Evolutionary conservation across 2,329 filamentous ascomycete genomes (phyloP).

Genomic region (Ophiostoma angusticollis): DNA sequence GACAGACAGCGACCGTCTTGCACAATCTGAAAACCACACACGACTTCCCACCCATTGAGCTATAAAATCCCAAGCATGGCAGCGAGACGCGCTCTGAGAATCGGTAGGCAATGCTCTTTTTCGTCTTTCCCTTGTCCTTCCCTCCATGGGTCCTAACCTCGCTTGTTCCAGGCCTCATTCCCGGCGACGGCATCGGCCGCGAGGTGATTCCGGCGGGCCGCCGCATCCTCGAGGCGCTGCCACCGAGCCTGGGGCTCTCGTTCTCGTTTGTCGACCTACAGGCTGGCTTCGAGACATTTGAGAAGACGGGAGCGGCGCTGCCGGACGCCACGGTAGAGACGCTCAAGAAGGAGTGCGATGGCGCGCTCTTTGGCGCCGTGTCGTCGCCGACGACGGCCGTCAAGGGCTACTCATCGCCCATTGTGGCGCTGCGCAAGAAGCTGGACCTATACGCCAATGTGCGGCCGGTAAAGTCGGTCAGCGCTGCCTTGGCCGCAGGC

Average conservation of each 20-base stretch:
- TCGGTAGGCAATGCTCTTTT: conserved; percentile 41
- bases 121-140: not conserved
- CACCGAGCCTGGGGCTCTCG: conserved; percentile 76
- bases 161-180: conserved; percentile 62
- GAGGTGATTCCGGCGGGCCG: conserved; percentile 95
- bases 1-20: too few relatives aligned
- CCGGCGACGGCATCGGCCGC: conserved; percentile 94
- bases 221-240: conserved; percentile 82
- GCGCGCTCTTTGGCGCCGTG: conserved; percentile 91
- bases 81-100: conserved; percentile 46
- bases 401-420: conserved; percentile 90
- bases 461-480: conserved; percentile 84
- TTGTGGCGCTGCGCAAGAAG: conserved; percentile 90
- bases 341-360: conserved; percentile 86
- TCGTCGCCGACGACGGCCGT: conserved; percentile 82
- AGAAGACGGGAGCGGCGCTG: conserved; percentile 75
- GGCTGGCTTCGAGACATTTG: conserved; percentile 87
- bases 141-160: not conserved
- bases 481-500: too few relatives aligned
- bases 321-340: conserved; percentile 82
- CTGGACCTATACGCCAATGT: conserved; percentile 96
- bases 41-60: conserved; percentile 6
- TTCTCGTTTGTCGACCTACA: conserved; percentile 91
- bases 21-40: not conserved
- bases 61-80: conserved; percentile 38